Evolutionary conservation across 2,329 filamentous ascomycete genomes (phyloP), one percentile per base, ranked within the genome.

Genomic region (Colletotrichum tanaceti): DNA sequence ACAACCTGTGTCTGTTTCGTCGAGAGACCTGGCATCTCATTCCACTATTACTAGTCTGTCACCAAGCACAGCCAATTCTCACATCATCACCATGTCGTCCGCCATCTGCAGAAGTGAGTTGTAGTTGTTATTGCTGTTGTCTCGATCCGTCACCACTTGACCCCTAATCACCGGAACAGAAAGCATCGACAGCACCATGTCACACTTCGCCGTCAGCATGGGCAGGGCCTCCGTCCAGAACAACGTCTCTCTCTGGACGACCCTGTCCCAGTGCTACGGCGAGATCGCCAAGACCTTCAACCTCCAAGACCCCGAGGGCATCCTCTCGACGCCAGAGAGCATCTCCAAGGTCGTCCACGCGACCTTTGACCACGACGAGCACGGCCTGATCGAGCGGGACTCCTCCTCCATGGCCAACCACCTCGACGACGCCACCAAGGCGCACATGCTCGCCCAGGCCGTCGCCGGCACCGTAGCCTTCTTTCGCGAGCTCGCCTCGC

Each of bases 391-490:
- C 39, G 73, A 75, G 13, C 73, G 76, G 24, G 70, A 75, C 39
- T 71, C 73, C 1, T 68, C 72, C 7, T 70, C 68, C n/a, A 74
- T 77, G 57, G 70, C 75, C 16, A 72, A 74, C 35, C 70, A 72
- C 9, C 74, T 81, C 44, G 74, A 77, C 62, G 74, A 76, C 46
- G 72, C 76, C 50, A 75, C 76, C 58, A 79, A 75, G 70, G 75
- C 75, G 4, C 74, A 73, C 24, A 72, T 81, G 44, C 77, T 79
- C 44, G 73, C 77, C 18, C 75, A 80, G 68, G 79, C 78, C 59
- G 72, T 80, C 32, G 75, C 77, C 0, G 79, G 77, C 44, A 74
- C 78, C 53, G 74, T 79, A 14, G 58, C 75, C 64, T 55, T 81
- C 50, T 76, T 77, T 58, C 70, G 70, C 35, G 72, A 70, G 6